Percentiles rank a stretch among this genome's conserved stretches.
Conservation (phyloP, 768 basidiomycete species). For the Lactifluus echinatus region DNA sequence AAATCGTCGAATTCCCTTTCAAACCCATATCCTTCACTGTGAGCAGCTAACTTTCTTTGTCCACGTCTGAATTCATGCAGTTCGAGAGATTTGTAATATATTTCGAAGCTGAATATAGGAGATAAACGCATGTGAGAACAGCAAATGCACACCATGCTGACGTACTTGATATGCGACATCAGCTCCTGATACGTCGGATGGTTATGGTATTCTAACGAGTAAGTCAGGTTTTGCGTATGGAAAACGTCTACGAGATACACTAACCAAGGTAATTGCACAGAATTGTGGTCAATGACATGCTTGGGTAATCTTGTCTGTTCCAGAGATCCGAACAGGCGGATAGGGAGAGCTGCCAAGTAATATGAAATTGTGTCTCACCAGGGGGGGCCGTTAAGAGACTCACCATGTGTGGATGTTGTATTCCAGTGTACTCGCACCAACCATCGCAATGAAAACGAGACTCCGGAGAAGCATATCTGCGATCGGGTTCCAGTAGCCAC, state of each 20-base stretch:
- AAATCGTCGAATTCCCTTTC: conserved; percentile 15
- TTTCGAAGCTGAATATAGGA: neutral
- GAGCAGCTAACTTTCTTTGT: neutral
- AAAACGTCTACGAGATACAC: neutral
- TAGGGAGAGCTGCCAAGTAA: conserved; percentile 13
- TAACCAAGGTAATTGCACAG: conserved; percentile 14
- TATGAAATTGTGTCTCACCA: too few relatives aligned
- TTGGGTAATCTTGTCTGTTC: conserved; percentile 20
- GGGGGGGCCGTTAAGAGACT: too few relatives aligned
- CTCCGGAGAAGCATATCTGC: conserved; percentile 19
- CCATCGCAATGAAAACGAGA: conserved; percentile 16
- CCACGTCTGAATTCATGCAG: conserved; percentile 6
- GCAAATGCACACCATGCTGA: neutral
- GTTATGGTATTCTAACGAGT: neutral
- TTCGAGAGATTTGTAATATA: conserved; percentile 1
- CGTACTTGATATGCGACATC: conserved; percentile 18
- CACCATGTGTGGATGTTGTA: conserved; percentile 9
- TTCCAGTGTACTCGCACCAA: conserved; percentile 12
- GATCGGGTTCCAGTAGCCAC: too few relatives aligned
- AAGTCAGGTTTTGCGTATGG: neutral
- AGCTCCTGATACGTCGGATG: conserved; percentile 1
- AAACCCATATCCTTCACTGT: neutral
- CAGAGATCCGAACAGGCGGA: conserved; percentile 23
- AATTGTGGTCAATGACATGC: conserved; percentile 20
- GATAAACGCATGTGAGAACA: neutral